A percentile compares a stretch with the other conserved stretches of the same genome.
These are phyloP conservation scores for Oryza longistaminata DNA, from an alignment of 176 grass and related monocot genomes.

Conservation along the genomic window DNA sequence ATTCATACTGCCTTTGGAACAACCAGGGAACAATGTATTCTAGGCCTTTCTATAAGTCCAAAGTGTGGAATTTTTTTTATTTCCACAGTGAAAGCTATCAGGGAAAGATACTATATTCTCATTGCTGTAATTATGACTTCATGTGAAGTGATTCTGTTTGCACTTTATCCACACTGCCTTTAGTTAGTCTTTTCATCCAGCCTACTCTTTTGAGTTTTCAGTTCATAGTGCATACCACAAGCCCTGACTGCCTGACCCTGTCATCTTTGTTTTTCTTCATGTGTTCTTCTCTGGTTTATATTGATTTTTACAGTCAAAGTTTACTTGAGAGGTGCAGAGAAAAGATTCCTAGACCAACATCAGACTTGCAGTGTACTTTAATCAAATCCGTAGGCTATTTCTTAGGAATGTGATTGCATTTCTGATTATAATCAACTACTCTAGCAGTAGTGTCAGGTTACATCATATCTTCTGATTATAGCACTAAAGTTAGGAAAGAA, in stretches of 20 bases:
- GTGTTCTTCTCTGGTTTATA: not conserved
- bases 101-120: conserved; percentile 37
- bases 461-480: not conserved
- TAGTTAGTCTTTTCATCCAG: conserved; percentile 24
- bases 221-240: conserved; percentile 17
- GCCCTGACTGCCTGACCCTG: not conserved
- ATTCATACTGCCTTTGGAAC: conserved; percentile 30
- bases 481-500: not conserved
- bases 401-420: conserved; percentile 25
- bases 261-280: not conserved
- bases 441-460: conserved; percentile 10
- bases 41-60: conserved; percentile 29
- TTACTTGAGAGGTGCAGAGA: conserved; percentile 4
- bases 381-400: not conserved
- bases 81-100: conserved; percentile 5
- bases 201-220: conserved; percentile 23
- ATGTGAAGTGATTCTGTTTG: conserved; percentile 28
- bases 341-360: conserved; percentile 28
- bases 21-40: conserved; percentile 35
- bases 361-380: conserved; percentile 25
- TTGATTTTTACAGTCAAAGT: not conserved
- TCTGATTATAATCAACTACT: conserved; percentile 26
- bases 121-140: conserved; percentile 29
- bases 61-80: not conserved
- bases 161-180: conserved; percentile 23